Evolutionary conservation across 1,284 basidiomycete genomes (phyloP).

Genomic region (Schizophyllum commune): DNA sequence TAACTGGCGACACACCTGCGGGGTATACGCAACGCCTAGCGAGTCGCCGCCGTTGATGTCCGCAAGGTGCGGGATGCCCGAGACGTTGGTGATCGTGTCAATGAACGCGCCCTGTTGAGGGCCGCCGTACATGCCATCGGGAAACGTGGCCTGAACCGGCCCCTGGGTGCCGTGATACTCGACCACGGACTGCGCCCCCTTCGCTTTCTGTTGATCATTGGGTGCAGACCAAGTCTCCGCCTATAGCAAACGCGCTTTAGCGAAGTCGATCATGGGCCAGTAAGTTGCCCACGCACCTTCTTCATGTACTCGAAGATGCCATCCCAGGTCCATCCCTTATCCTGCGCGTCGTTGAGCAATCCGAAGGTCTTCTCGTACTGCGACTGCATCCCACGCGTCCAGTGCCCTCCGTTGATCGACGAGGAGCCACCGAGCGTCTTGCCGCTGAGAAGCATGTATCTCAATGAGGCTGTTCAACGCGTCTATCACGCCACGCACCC

Average conservation of each 20-base stretch:
- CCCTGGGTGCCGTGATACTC: constrained; percentile 46
- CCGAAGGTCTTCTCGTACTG: constrained; percentile 52
- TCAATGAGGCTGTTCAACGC: background rate
- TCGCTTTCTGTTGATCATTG: constrained; percentile 36
- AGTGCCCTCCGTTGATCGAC: constrained; percentile 53
- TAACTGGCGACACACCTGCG: constrained; percentile 25
- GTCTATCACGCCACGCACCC: constrained; percentile 27
- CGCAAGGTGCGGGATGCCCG: constrained; percentile 35
- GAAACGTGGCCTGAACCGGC: constrained; percentile 45
- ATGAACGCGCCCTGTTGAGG: constrained; percentile 46
- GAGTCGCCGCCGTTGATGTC: constrained; percentile 52
- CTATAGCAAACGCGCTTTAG: constrained; percentile 16
- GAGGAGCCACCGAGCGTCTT: constrained; percentile 53
- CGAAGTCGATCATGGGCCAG: background rate
- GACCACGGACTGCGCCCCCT: constrained; percentile 38
- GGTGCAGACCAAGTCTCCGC: constrained; percentile 51
- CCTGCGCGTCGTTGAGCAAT: constrained; percentile 39
- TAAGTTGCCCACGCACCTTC: constrained; percentile 27
- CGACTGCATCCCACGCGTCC: constrained; percentile 45
- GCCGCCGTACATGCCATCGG: constrained; percentile 48
- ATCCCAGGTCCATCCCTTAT: constrained; percentile 51
- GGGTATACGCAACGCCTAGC: constrained; percentile 49
- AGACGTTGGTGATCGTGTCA: constrained; percentile 36
- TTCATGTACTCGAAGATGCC: constrained; percentile 43
- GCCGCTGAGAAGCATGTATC: constrained; percentile 25